Base-by-base conservation (phyloP, 2,329 filamentous ascomycete genomes). In the Talaromyces sp. region DNA sequence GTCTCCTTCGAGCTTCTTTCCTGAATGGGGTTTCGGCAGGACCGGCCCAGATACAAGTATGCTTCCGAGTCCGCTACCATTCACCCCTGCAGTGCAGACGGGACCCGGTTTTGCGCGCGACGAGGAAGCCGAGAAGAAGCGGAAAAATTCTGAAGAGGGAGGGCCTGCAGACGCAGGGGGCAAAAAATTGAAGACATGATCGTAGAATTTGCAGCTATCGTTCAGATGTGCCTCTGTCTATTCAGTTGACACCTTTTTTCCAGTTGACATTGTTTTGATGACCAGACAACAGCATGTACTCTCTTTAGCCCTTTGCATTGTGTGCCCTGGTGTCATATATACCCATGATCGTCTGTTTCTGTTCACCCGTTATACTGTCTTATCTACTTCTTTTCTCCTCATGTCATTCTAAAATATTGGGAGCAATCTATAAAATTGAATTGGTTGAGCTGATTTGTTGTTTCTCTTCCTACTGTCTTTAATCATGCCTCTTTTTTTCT, bases 1-100 rank as follows among this genome's bases (percentile, higher is more conserved):
- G 0, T 96, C 92, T 64, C 95, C 95, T 0, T 96, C 90, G 68
- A 92, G 88, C 69, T 97, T 98, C 79, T 98, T 96, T 73, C 88
- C 90, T 0, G 93, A 96, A 68, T 97, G 93, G 93, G 89, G 90
- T 69, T 93, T 91, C 76, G 83, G 84, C 31, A 71, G 76, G 74
- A 88, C 76, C 75, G 84, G 72, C 77, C 75, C 82, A 64, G 91
- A 95, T 69, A 90, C 85, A 75, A 96, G 95, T 72, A 95, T 96
- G 69, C 83, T 98, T 58, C 93, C 93, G 0, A 97, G 93, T 75
- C 95, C 95, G 10, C 81, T 98, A 68, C 96, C 93, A 67, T 97
- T 97, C 77, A 98, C 95, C 1, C 95, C 95, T 0, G 78, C 80
- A 13, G 74, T 77, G 13, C 75, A 76, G 61, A 76, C 68, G 9